Percentiles rank a stretch among this genome's conserved stretches.
Evolutionary conservation across 768 basidiomycete species (phyloP).

Genomic region (Termitomyces sp.): DNA sequence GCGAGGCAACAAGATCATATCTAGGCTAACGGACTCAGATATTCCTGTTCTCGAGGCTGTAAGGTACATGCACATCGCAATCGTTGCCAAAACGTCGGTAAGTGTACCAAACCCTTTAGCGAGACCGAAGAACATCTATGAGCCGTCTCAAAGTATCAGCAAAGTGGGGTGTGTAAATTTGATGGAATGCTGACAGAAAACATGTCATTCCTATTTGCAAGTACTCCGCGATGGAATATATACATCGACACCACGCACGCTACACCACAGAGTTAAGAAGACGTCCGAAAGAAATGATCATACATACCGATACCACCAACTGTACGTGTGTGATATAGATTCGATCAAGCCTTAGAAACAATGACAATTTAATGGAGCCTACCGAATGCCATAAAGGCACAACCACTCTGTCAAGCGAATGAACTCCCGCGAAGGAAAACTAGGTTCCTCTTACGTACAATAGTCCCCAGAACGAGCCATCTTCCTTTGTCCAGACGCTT

Average conservation of each 20-base stretch:
- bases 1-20: not conserved
- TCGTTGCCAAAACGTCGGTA: slow-evolving; percentile 38
- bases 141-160: not conserved
- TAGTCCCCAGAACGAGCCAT: slow-evolving; percentile 21
- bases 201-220: slow-evolving; percentile 20
- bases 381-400: slow-evolving; percentile 26
- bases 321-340: slow-evolving; percentile 1
- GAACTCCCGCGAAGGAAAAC: not conserved
- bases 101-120: slow-evolving; percentile 38
- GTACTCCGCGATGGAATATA: slow-evolving; percentile 28
- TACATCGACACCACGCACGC: slow-evolving; percentile 31
- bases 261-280: slow-evolving; percentile 1
- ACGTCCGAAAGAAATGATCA: not conserved
- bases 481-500: slow-evolving; percentile 19
- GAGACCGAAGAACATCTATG: slow-evolving; percentile 36
- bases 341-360: not conserved
- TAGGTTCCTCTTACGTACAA: slow-evolving; percentile 16
- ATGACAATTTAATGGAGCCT: not conserved
- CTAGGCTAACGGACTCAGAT: slow-evolving; percentile 20
- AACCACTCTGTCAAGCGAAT: slow-evolving; percentile 14
- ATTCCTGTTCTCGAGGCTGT: slow-evolving; percentile 32
- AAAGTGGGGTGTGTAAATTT: not conserved
- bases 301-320: slow-evolving; percentile 24
- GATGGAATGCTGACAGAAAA: slow-evolving; percentile 21
- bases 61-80: slow-evolving; percentile 37